These are phyloP conservation scores for Aaosphaeria pasadenensis DNA, from an alignment of 2,329 filamentous ascomycete species.

Conservation along the genomic window DNA sequence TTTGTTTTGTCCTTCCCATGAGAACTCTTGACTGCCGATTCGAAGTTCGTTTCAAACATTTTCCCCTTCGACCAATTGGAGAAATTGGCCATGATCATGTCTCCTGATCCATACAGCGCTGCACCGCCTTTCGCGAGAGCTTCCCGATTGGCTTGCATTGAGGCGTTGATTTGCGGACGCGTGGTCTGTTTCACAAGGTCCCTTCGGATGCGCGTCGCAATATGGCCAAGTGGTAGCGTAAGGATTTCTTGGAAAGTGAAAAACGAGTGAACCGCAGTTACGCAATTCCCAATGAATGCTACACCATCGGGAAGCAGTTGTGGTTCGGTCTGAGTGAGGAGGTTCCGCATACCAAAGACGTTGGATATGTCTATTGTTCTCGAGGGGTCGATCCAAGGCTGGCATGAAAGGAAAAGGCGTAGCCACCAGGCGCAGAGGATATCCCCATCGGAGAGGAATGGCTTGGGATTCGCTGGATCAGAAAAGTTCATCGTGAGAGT, in stretches of 20 bases:
- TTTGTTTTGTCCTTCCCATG: not conserved
- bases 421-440: conserved; percentile 11
- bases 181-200: conserved; percentile 15
- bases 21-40: conserved; percentile 1
- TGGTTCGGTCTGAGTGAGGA: conserved; percentile 9
- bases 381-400: conserved; percentile 9
- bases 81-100: conserved; percentile 3
- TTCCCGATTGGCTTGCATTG: not conserved
- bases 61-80: conserved; percentile 6
- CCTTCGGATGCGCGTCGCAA: conserved; percentile 19
- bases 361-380: conserved; percentile 20
- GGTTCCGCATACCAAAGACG: conserved; percentile 19
- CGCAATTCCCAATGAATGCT: conserved; percentile 16
- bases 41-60: conserved; percentile 9
- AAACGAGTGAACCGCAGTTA: conserved; percentile 3
- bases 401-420: conserved; percentile 4
- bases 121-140: not conserved
- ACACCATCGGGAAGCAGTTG: conserved; percentile 9
- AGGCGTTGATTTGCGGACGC: conserved; percentile 13
- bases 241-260: conserved; percentile 12
- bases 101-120: not conserved
- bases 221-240: conserved; percentile 12
- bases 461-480: conserved; percentile 6
- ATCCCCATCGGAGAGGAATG: conserved; percentile 16
- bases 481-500: conserved; percentile 8